Evolutionary conservation across 306 rosid species (phyloP), one percentile per base, ranked within the genome.

Genomic region (Casuarina equisetifolia): DNA sequence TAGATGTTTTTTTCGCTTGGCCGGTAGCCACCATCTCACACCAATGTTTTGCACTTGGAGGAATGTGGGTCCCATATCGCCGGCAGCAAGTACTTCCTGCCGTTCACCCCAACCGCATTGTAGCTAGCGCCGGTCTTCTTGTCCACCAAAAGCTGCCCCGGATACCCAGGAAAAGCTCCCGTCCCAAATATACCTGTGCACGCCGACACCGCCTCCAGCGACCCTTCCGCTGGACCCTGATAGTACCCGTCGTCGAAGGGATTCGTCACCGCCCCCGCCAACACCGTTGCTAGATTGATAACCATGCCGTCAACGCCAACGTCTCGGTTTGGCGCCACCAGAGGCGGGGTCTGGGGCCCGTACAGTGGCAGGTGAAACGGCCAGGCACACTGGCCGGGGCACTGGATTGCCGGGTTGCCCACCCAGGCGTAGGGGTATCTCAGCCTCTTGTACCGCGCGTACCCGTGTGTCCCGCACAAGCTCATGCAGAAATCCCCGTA

Each of bases 1-100:
- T 44, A 44, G 5, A 6, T 44, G 8, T 44, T 44, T 44, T 44
- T 44, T 44, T 44, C 1, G 5, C 8, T 44, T 44, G 1, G 10
- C 32, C 32, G 32, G 32, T 25, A 3, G 9, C 2, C 61, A 25
- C 43, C 38, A 40, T 7, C 38, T 85, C 88, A 88, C 39, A 78
- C 79, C n/a, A 75, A 79, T 3, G 87, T 73, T 42, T 73, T 85
- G 82, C 93, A 89, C 38, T 74, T 44, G 75, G 91, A 87, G 0
- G 80, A 82, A 0, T 69, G 59, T 0, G 90, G 90, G 78, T 89
- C 87, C 91, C 89, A 89, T 81, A 85, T 85, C 0, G 88, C 87
- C 40, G 86, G 90, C 25, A 85, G 62, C 75, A 89, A 74, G 55
- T 83, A 84, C 73, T 70, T 82, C 5, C 88, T 76, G 8, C 86